Evolutionary conservation across 345 rosid genomes (phyloP).

Genomic region (Physaria fendleri): DNA sequence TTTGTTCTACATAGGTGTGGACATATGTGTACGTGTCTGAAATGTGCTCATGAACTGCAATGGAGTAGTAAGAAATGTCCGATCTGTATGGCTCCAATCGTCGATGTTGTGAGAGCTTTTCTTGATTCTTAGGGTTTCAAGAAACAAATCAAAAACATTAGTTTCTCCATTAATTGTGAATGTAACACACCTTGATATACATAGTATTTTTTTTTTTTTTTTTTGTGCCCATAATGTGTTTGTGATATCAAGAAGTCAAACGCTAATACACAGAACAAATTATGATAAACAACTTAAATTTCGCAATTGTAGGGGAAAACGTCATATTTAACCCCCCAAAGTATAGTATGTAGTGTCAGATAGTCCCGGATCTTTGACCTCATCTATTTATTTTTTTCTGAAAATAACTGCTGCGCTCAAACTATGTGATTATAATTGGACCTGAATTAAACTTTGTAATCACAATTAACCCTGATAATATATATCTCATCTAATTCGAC

Average conservation of each 20-base stretch:
- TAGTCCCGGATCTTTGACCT: no score
- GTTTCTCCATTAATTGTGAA: background rate
- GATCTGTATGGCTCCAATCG: constrained; percentile 65
- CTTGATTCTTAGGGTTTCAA: constrained; percentile 39
- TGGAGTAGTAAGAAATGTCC: constrained; percentile 74
- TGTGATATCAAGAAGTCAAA: background rate
- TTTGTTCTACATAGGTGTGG: constrained; percentile 52
- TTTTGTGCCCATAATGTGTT: background rate
- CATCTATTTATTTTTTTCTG: no score
- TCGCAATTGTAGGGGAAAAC: no score
- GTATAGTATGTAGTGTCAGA: no score
- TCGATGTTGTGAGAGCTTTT: constrained; percentile 70
- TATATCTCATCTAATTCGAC: no score
- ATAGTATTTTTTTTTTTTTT: background rate
- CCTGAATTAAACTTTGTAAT: no score
- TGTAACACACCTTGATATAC: constrained; percentile 8
- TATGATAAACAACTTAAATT: no score
- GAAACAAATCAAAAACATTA: background rate
- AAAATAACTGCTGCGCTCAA: no score
- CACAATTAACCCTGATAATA: no score
- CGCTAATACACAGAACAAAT: no score
- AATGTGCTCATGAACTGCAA: constrained; percentile 75
- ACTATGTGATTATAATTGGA: no score
- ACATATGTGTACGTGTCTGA: constrained; percentile 83
- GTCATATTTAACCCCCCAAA: no score